phyloP scores from a whole-genome alignment of 2,329 filamentous ascomycete species.

The Alternaria conjuncta region DNA sequence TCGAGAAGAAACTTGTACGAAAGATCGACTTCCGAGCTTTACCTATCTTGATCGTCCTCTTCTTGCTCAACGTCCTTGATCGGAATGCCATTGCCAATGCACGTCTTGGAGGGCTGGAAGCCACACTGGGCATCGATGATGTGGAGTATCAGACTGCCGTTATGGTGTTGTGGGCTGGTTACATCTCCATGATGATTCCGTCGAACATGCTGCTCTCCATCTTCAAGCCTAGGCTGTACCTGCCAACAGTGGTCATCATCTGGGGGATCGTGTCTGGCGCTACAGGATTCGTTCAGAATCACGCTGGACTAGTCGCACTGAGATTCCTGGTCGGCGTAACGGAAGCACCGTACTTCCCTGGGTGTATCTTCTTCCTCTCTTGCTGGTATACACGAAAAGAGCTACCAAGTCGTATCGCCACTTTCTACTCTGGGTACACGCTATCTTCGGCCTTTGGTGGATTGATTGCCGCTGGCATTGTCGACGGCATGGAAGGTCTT shows the following conservation, averaged over 20 bases:
- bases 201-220: constrained; percentile 65
- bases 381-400: constrained; percentile 33
- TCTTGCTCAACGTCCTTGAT: constrained; percentile 40
- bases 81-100: constrained; percentile 40
- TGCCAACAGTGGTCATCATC: constrained; percentile 56
- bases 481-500: constrained; percentile 43
- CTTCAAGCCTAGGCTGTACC: constrained; percentile 61
- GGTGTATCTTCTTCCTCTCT: constrained; percentile 29
- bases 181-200: constrained; percentile 67
- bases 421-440: constrained; percentile 63
- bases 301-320: constrained; percentile 49
- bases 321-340: constrained; percentile 51
- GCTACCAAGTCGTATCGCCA: constrained; percentile 64
- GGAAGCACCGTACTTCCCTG: constrained; percentile 29
- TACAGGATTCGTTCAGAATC: constrained; percentile 57
- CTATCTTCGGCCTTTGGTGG: constrained; percentile 60
- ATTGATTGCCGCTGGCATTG: constrained; percentile 58
- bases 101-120: constrained; percentile 33
- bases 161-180: constrained; percentile 64
- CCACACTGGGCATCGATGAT: neutral
- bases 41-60: constrained; percentile 39
- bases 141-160: constrained; percentile 35
- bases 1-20: constrained; percentile 39
- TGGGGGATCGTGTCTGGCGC: constrained; percentile 52
- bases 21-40: constrained; percentile 39